Evolutionary conservation across 106 monocot species (phyloP).

Genomic region (Phalaenopsis aphrodite): DNA sequence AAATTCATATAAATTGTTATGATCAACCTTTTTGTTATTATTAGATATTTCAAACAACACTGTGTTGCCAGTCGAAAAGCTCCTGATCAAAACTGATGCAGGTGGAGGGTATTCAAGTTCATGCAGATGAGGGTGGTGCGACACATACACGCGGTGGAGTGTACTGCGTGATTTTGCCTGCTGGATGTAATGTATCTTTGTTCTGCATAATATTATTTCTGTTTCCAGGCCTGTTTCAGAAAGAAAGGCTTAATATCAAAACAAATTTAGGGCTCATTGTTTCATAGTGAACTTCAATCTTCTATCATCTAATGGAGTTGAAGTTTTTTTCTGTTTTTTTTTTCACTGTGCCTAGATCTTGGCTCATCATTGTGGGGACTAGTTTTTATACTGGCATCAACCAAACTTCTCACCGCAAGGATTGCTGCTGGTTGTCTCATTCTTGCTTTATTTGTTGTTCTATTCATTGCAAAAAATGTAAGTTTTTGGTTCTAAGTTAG

Average conservation of each 20-base stretch:
- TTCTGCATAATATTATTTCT: slow-evolving; percentile 2
- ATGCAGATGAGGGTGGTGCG: slow-evolving; percentile 83
- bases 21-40: background rate
- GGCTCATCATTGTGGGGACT: slow-evolving; percentile 99
- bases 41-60: background rate
- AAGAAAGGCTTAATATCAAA: background rate
- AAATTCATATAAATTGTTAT: background rate
- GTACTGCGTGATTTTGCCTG: slow-evolving; percentile 93
- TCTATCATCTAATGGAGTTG: background rate
- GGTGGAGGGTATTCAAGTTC: slow-evolving; percentile 91
- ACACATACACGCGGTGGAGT: slow-evolving; percentile 87
- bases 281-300: background rate
- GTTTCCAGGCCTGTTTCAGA: slow-evolving; percentile 3
- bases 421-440: slow-evolving; percentile 70
- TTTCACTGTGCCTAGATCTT: slow-evolving; percentile 47
- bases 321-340: slow-evolving; percentile 1
- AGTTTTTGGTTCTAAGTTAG: background rate
- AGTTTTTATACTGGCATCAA: slow-evolving; percentile 74
- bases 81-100: slow-evolving; percentile 16
- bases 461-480: slow-evolving; percentile 96
- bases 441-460: slow-evolving; percentile 76
- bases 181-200: slow-evolving; percentile 73
- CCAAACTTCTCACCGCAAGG: slow-evolving; percentile 49
- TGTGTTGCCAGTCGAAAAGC: background rate
- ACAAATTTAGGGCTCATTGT: background rate